Conservation (phyloP, 805 yeast genomes). For the Peterozyma toletana region DNA sequence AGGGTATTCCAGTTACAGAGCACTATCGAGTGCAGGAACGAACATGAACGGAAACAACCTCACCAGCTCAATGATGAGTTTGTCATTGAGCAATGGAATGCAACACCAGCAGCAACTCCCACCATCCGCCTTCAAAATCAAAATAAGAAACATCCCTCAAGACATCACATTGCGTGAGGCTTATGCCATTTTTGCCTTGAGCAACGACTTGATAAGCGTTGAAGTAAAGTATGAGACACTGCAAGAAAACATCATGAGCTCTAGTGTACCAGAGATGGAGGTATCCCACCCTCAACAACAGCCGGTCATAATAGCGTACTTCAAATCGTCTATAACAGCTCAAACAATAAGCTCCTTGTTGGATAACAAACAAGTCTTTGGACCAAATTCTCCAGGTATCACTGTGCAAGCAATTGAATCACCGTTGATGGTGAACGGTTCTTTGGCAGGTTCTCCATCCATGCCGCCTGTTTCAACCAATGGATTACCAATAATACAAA, state of each 20-base stretch:
- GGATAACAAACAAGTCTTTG: conserved; percentile 39
- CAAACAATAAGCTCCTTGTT: conserved; percentile 31
- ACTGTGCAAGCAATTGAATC: conserved; percentile 34
- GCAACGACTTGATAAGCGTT: conserved; percentile 50
- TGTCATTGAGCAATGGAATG: conserved; percentile 9
- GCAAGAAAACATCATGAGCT: not conserved
- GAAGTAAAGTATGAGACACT: conserved; percentile 31
- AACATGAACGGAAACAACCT: conserved; percentile 3
- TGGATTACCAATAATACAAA: not conserved
- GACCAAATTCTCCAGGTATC: conserved; percentile 36
- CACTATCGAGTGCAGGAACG: no score
- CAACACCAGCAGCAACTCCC: conserved; percentile 7
- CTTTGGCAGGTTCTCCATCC: conserved; percentile 11
- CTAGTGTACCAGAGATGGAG: conserved; percentile 8
- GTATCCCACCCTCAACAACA: conserved; percentile 15
- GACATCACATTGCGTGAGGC: conserved; percentile 66
- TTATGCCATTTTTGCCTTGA: conserved; percentile 57
- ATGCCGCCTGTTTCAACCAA: not conserved
- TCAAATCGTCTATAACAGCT: conserved; percentile 36
- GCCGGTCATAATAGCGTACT: conserved; percentile 36
- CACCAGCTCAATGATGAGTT: conserved; percentile 9
- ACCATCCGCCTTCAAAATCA: conserved; percentile 16
- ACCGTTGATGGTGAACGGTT: conserved; percentile 1
- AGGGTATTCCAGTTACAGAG: no score
- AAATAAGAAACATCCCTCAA: conserved; percentile 50